phyloP scores from a whole-genome alignment of 2,329 filamentous ascomycete species.

The Lachnellula occidentalis region DNA sequence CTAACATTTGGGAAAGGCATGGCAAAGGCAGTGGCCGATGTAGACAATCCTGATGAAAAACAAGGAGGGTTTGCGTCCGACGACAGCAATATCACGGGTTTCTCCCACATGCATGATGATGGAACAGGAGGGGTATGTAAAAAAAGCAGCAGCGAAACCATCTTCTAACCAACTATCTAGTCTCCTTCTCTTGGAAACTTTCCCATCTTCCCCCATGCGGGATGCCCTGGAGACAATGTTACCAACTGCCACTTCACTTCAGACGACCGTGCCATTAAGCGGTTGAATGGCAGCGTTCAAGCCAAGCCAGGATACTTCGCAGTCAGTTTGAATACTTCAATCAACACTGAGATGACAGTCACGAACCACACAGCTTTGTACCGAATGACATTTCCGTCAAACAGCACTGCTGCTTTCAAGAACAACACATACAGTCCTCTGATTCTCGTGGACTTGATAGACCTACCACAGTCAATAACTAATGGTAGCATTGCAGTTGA shows the following conservation, averaged over 20 bases:
- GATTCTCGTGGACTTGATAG: conserved; percentile 60
- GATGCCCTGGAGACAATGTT: conserved; percentile 56
- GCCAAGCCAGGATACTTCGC: conserved; percentile 62
- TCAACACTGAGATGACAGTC: conserved; percentile 62
- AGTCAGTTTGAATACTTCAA: conserved; percentile 51
- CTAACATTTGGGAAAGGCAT: conserved; percentile 28
- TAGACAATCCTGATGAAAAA: conserved; percentile 43
- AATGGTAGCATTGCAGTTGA: conserved; percentile 54
- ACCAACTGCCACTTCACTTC: conserved; percentile 57
- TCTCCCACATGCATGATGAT: conserved; percentile 38
- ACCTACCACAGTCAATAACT: conserved; percentile 55
- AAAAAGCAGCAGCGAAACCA: neutral
- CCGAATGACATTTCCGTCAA: conserved; percentile 53
- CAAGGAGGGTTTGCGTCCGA: conserved; percentile 51
- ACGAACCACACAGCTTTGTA: conserved; percentile 62
- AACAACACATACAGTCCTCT: conserved; percentile 44
- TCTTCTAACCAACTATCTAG: conserved; percentile 7
- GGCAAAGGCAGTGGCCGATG: conserved; percentile 49
- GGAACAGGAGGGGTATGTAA: conserved; percentile 37
- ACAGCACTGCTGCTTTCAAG: conserved; percentile 28
- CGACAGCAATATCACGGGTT: conserved; percentile 34
- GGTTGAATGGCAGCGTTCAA: conserved; percentile 43
- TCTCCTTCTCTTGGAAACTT: conserved; percentile 66
- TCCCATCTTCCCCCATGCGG: conserved; percentile 61
- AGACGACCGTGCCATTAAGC: conserved; percentile 36